Evolutionary conservation across 2,329 filamentous ascomycete genomes (phyloP), one percentile per base, ranked within the genome.

Genomic region (Blastomyces percursus): DNA sequence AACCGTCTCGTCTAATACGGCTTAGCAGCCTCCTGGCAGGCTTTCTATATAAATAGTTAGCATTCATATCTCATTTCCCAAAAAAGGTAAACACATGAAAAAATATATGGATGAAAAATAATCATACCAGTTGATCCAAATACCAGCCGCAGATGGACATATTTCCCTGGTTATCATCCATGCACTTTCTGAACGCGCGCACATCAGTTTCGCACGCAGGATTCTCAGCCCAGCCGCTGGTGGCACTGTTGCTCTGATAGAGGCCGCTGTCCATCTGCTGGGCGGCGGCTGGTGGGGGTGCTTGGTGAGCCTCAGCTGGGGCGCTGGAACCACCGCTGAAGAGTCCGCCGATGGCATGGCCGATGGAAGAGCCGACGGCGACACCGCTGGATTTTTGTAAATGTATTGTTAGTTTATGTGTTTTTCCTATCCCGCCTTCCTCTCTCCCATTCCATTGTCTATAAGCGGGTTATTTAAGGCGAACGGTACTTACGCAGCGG

Each of bases 141-240:
- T 99, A 99, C 92, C 93, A 99, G 69, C 89, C 89, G 81, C 94
- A 99, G 74, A 96, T 95, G 74, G 88, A 87, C 88, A 99, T 86
- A 79, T 94, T 91, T 69, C 94, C 94, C 74, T 86, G 81, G 77
- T 99, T 89, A 73, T 97, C 90, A 77, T 97, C 92, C 87, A 99
- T 88, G 83, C 94, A 99, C 80, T 87, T 88, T 72, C 91, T 92
- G 83, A 99, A 97, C 78, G 84, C 85, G 77, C 86, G 85, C 61
- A 91, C 86, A 70, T 94, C 91, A 61, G 82, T 84, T 67, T 86
- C 85, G 80, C 94, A 99, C 75, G 88, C 89, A 78, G 82, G 73
- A 78, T 69, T 73, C 64, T 77, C 74, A 58, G 67, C 65, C 71
- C 74, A 73, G 65, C 73, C 70, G 62, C 64, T 69, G 76, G 80